phyloP scores from a whole-genome alignment of 2,329 filamentous ascomycete genomes.

The Fusarium nygamai region DNA sequence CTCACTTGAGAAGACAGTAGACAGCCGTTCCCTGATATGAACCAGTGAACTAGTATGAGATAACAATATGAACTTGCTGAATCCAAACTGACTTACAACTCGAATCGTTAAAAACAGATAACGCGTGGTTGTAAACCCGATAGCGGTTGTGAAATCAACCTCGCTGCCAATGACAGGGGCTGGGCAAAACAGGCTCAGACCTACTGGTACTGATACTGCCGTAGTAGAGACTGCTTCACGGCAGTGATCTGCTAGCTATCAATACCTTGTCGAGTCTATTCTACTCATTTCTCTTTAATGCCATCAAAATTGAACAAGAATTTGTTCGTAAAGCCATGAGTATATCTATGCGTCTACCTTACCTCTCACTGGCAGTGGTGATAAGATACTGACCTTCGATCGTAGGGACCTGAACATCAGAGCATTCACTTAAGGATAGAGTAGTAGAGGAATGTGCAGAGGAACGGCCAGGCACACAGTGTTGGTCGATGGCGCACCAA shows the following conservation, averaged over 20 bases:
- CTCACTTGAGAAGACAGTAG: background rate
- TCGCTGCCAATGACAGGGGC: background rate
- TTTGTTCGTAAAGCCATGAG: background rate
- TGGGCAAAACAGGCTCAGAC: background rate
- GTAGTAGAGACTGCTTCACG: background rate
- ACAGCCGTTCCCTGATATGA: background rate
- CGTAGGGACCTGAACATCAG: background rate
- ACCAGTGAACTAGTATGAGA: background rate
- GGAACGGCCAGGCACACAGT: conserved; percentile 28
- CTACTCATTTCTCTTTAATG: background rate
- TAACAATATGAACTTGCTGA: background rate
- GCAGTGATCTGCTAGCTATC: background rate
- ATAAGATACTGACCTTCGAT: background rate
- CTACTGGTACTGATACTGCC: background rate
- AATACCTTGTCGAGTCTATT: background rate
- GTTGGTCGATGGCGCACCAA: conserved; percentile 20
- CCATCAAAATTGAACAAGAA: background rate
- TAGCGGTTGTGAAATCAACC: background rate
- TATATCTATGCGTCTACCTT: background rate
- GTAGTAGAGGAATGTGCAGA: background rate
- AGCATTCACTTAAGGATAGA: conserved; percentile 2
- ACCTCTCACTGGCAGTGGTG: background rate
- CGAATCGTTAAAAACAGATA: background rate
- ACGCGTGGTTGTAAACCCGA: background rate
- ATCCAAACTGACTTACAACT: background rate